These are phyloP conservation scores for Rhizopus delemar DNA, from an alignment of 371 early-diverging fungal genomes.

Conservation along the genomic window DNA sequence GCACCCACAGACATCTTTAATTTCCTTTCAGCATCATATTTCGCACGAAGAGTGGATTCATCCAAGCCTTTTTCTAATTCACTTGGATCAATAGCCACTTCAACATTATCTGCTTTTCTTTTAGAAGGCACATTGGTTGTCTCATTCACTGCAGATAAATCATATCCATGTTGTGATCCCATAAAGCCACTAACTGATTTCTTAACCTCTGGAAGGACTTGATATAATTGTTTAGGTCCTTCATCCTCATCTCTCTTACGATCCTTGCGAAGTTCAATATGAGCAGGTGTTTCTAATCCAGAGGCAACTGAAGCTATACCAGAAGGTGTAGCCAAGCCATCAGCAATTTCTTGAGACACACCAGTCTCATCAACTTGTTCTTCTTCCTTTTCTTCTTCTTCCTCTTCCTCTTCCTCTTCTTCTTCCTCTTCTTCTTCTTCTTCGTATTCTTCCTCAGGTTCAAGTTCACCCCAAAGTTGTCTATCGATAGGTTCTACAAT, in stretches of 20 bases:
- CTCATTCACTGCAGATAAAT: slow-evolving; percentile 57
- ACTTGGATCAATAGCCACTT: slow-evolving; percentile 74
- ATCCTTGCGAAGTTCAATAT: slow-evolving; percentile 89
- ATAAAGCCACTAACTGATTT: slow-evolving; percentile 84
- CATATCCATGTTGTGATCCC: slow-evolving; percentile 94
- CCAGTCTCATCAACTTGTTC: slow-evolving; percentile 38
- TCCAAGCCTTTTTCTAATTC: slow-evolving; percentile 72
- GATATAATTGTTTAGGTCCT: slow-evolving; percentile 80
- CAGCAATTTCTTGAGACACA: slow-evolving; percentile 46
- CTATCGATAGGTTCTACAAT: slow-evolving; percentile 73
- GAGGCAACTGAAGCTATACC: slow-evolving; percentile 78
- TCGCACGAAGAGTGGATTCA: slow-evolving; percentile 70
- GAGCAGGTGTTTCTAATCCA: slow-evolving; percentile 92
- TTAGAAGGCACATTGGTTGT: slow-evolving; percentile 33
- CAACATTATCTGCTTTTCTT: slow-evolving; percentile 67
- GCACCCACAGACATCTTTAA: slow-evolving; percentile 43
- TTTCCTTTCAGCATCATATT: slow-evolving; percentile 70
- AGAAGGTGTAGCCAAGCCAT: slow-evolving; percentile 87
- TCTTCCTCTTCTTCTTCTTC: slow-evolving; percentile 62
- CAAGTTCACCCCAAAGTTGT: slow-evolving; percentile 84
- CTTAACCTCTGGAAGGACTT: slow-evolving; percentile 83
- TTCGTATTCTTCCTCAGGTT: slow-evolving; percentile 67
- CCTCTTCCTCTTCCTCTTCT: slow-evolving; percentile 65
- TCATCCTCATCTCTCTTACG: slow-evolving; percentile 54
- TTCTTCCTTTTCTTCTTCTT: slow-evolving; percentile 50